Evolutionary conservation across 2,329 filamentous ascomycete species (phyloP).

Genomic region (Rhynchosporium agropyri): DNA sequence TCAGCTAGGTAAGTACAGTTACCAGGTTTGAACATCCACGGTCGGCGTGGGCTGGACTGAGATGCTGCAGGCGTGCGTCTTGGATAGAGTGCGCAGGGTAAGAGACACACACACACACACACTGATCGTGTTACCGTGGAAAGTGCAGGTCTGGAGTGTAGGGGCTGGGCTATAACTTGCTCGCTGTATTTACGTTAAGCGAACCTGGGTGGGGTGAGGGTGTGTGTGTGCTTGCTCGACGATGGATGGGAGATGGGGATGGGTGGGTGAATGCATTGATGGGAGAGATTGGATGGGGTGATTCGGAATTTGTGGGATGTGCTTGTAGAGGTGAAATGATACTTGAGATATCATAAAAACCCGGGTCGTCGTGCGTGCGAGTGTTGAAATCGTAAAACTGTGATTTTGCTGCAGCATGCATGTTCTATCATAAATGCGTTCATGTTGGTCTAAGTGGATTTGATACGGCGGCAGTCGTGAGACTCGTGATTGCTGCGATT

Average conservation of each 20-base stretch:
- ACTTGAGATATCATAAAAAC: no score
- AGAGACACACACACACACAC: neutral
- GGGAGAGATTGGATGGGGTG: neutral
- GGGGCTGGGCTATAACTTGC: neutral
- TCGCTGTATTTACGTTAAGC: neutral
- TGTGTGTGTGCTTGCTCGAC: neutral
- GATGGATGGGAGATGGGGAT: neutral
- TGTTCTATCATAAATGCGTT: no score
- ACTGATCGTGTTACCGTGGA: slow-evolving; percentile 9
- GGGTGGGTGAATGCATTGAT: slow-evolving; percentile 4
- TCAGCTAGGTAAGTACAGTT: no score
- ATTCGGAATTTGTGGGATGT: neutral
- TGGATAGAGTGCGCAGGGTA: neutral
- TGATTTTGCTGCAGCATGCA: no score
- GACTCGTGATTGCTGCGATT: neutral
- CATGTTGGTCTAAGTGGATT: no score
- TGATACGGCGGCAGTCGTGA: no score
- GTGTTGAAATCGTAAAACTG: no score
- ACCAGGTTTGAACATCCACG: neutral
- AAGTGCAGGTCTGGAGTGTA: neutral
- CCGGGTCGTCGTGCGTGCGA: no score
- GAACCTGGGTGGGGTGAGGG: neutral
- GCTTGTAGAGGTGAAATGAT: neutral
- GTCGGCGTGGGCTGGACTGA: neutral
- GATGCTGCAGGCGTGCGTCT: neutral